Conservation (phyloP, 441 rosid species). For the Eutrema salsugineum region DNA sequence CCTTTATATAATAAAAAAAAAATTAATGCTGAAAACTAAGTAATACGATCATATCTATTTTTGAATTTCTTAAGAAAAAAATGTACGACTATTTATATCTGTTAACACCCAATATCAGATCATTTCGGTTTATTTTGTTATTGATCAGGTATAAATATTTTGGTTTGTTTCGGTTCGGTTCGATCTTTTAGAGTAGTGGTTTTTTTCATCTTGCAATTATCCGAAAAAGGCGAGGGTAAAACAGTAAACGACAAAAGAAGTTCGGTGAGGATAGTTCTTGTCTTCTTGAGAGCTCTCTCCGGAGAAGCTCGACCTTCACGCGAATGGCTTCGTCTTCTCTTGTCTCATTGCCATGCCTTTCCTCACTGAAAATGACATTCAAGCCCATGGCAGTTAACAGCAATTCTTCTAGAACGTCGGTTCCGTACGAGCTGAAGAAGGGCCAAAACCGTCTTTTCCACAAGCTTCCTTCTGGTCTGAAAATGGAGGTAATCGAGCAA, state of each 20-base stretch:
- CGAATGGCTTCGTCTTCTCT: constrained; percentile 42
- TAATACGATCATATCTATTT: no score
- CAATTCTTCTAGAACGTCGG: constrained; percentile 27
- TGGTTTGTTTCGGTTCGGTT: background rate
- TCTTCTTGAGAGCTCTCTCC: background rate
- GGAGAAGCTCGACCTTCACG: constrained; percentile 3
- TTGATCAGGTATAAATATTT: background rate
- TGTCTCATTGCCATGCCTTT: constrained; percentile 13
- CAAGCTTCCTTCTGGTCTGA: constrained; percentile 77
- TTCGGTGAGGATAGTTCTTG: background rate
- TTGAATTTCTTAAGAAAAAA: no score
- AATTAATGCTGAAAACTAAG: no score
- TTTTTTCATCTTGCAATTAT: background rate
- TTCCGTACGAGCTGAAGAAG: constrained; percentile 54
- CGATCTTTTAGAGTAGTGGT: background rate
- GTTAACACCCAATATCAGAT: no score
- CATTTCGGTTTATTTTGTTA: no score
- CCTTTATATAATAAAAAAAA: no score
- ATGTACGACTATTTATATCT: no score
- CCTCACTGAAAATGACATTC: constrained; percentile 22
- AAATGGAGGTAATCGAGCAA: constrained; percentile 79
- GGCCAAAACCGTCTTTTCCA: constrained; percentile 74
- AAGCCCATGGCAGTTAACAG: constrained; percentile 38
- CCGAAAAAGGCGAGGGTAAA: background rate
- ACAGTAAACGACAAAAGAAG: background rate